A percentile compares a stretch with the other conserved stretches of the same genome.
Evolutionary conservation across 2,329 filamentous ascomycete genomes (phyloP).

Genomic region (Coniochaeta sp.): DNA sequence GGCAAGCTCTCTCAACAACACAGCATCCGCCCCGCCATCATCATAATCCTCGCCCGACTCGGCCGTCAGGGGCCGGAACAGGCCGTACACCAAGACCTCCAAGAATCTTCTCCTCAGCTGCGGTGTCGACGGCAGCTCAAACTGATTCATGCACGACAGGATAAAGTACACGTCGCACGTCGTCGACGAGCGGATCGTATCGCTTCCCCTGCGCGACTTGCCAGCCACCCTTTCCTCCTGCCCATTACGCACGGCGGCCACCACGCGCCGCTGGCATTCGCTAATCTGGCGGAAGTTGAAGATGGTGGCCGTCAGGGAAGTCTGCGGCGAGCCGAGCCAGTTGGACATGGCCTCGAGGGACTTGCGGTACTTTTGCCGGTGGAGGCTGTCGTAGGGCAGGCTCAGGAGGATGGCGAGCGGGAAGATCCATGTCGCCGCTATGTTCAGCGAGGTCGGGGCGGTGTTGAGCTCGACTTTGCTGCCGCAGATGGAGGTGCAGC

Average conservation of each 20-base stretch:
- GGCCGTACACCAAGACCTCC: conserved; percentile 12
- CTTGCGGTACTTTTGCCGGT: not conserved
- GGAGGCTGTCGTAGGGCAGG: conserved; percentile 1
- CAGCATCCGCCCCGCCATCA: not conserved
- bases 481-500: conserved; percentile 3
- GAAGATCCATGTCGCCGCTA: conserved; percentile 1
- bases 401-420: conserved; percentile 1
- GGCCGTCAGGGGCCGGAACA: conserved; percentile 11
- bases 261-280: conserved; percentile 8
- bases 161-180: conserved; percentile 33
- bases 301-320: conserved; percentile 2
- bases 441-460: conserved; percentile 2
- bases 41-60: conserved; percentile 13
- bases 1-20: conserved; percentile 4
- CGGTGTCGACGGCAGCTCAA: conserved; percentile 24
- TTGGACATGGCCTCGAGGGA: not conserved
- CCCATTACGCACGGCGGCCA: not conserved
- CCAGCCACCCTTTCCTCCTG: not conserved
- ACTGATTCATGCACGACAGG: conserved; percentile 36
- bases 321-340: conserved; percentile 5
- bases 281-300: conserved; percentile 4
- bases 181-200: not conserved
- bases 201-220: not conserved
- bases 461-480: conserved; percentile 1
- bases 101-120: conserved; percentile 26